Percentiles rank a stretch among this genome's conserved stretches.
These are phyloP conservation scores for Diospyros kaki DNA, from an alignment of 148 eudicot species.

Conservation along the genomic window DNA sequence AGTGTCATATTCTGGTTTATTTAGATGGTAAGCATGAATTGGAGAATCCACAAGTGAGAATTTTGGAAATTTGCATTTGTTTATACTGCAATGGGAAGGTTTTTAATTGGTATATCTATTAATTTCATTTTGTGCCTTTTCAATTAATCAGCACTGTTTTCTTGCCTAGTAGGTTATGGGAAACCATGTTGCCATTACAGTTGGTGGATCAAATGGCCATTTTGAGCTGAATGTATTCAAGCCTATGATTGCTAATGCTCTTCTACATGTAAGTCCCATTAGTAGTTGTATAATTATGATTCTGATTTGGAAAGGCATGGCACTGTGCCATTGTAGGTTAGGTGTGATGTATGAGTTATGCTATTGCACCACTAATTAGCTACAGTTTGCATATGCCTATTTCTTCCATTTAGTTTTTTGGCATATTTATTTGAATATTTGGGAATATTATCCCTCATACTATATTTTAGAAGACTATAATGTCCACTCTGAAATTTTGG, in stretches of 20 bases:
- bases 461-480: not conserved
- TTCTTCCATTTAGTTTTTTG: not conserved
- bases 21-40: not conserved
- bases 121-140: slow-evolving; percentile 7
- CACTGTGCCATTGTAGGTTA: not conserved
- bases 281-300: not conserved
- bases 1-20: slow-evolving; percentile 4
- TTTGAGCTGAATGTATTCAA: slow-evolving; percentile 97
- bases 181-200: slow-evolving; percentile 89
- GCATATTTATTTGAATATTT: not conserved
- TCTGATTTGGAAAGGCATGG: not conserved
- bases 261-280: slow-evolving; percentile 64
- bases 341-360: not conserved
- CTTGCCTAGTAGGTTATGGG: slow-evolving; percentile 75
- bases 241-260: slow-evolving; percentile 88
- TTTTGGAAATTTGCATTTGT: not conserved
- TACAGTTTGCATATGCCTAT: not conserved
- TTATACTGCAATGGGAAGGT: not conserved
- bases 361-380: not conserved
- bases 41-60: not conserved
- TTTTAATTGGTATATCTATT: not conserved
- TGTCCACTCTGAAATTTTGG: not conserved
- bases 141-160: slow-evolving; percentile 5
- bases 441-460: not conserved
- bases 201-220: slow-evolving; percentile 97